Conservation (phyloP, 345 rosid species). For the Salix purpurea region DNA sequence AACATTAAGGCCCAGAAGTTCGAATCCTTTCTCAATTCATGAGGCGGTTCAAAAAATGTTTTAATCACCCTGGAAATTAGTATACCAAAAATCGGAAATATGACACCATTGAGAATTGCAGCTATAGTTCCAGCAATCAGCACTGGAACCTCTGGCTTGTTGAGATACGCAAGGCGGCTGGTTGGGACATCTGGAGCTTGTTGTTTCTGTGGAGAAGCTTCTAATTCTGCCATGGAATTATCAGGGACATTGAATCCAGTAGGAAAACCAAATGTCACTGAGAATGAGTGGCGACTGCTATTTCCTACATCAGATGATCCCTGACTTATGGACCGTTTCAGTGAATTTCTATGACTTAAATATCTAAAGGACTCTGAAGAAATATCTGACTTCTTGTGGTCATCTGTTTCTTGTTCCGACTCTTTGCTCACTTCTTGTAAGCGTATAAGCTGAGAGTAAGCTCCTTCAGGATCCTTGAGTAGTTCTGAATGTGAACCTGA, state of each 20-base stretch:
- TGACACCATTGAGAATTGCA: conserved; percentile 47
- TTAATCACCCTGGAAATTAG: conserved; percentile 48
- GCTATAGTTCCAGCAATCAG: conserved; percentile 50
- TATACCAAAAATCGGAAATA: conserved; percentile 56
- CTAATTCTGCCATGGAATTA: conserved; percentile 18
- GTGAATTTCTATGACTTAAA: conserved; percentile 40
- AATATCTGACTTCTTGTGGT: conserved; percentile 10
- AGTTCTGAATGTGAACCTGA: conserved; percentile 54
- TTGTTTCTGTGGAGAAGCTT: conserved; percentile 23
- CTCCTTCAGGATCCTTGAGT: conserved; percentile 64
- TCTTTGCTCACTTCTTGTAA: conserved; percentile 59
- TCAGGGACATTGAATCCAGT: conserved; percentile 35
- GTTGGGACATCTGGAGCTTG: conserved; percentile 42
- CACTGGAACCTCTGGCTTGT: conserved; percentile 78
- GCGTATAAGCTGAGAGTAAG: conserved; percentile 77
- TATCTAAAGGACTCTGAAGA: conserved; percentile 13
- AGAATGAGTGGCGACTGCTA: conserved; percentile 53
- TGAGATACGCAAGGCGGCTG: conserved; percentile 53
- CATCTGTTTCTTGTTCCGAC: conserved; percentile 37
- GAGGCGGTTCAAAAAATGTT: conserved; percentile 55
- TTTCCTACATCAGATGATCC: conserved; percentile 55
- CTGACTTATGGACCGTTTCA: conserved; percentile 47
- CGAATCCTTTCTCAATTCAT: conserved; percentile 51
- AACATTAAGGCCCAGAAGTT: conserved; percentile 69
- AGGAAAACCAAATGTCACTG: conserved; percentile 57